A percentile compares a stretch with the other conserved stretches of the same genome.
Conservation (phyloP, 2,329 filamentous ascomycete genomes). For the Grosmannia serpens region DNA sequence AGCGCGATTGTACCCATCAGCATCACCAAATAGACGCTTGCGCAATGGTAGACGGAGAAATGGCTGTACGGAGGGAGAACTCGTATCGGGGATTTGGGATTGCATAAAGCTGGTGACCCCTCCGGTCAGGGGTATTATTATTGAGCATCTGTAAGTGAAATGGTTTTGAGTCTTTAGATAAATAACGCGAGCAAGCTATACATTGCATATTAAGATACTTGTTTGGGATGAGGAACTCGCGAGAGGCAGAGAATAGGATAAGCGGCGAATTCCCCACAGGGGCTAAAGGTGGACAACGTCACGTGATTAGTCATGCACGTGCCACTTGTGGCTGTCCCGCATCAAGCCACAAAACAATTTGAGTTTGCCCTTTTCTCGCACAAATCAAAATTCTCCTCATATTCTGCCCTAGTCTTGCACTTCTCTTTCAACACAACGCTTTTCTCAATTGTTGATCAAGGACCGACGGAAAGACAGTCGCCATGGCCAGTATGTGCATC, state of each 20-base stretch:
- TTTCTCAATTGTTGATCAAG: slow-evolving; percentile 7
- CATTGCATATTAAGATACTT: too few species aligned
- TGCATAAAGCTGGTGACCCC: not conserved
- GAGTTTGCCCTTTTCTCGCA: slow-evolving; percentile 13
- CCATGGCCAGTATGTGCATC: slow-evolving; percentile 57
- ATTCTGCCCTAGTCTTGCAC: slow-evolving; percentile 4
- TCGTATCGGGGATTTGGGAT: not conserved
- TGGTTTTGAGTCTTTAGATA: not conserved
- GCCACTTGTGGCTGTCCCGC: slow-evolving; percentile 4
- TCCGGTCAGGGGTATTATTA: not conserved
- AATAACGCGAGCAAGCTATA: not conserved
- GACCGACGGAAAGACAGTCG: slow-evolving; percentile 31
- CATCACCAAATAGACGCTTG: slow-evolving; percentile 16
- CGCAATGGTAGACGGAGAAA: not conserved
- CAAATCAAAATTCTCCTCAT: slow-evolving; percentile 15
- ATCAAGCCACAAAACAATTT: slow-evolving; percentile 3
- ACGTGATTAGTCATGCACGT: not conserved
- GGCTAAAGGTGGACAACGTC: not conserved
- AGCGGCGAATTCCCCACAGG: not conserved
- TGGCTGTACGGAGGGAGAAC: not conserved
- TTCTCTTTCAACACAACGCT: slow-evolving; percentile 4
- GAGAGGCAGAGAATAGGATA: not conserved
- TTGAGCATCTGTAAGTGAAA: not conserved
- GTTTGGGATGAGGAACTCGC: not conserved
- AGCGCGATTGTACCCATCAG: slow-evolving; percentile 17